phyloP scores from a whole-genome alignment of 129 eudicot species.

The Apium graveolens region DNA sequence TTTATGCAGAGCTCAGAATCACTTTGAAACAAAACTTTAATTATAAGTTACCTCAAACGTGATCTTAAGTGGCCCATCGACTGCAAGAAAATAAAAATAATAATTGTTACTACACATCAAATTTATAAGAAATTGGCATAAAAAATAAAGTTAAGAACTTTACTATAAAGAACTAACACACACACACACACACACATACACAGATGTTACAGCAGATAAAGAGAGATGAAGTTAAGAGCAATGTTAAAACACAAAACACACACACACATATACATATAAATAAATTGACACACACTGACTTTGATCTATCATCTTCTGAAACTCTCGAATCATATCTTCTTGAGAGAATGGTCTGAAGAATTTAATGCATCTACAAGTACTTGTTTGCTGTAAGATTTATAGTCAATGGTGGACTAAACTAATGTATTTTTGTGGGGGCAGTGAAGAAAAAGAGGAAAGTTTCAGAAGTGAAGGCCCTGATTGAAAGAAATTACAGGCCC shows the following conservation, averaged over 20 bases:
- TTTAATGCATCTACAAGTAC: not conserved
- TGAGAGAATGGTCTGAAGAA: conserved; percentile 6
- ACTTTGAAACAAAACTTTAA: not conserved
- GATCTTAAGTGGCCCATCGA: conserved; percentile 63
- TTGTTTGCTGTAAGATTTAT: not conserved
- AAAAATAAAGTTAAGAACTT: not conserved
- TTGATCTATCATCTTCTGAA: conserved; percentile 48
- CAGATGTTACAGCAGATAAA: not conserved
- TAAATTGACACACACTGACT: conserved; percentile 16
- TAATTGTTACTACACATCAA: not conserved
- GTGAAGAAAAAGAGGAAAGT: not conserved
- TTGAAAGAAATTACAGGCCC: not conserved
- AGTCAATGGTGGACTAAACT: not conserved
- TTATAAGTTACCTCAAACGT: conserved; percentile 47
- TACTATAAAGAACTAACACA: not conserved
- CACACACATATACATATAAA: too few species aligned
- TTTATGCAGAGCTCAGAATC: not conserved
- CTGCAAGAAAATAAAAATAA: conserved; percentile 34
- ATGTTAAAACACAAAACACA: not conserved
- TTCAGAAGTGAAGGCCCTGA: not conserved
- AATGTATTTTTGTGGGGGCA: not conserved
- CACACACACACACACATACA: too few species aligned
- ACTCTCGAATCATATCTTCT: conserved; percentile 60
- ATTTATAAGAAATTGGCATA: too few species aligned
- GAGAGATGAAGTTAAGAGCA: not conserved